A percentile compares a stretch with the other conserved stretches of the same genome.
Evolutionary conservation across 2,329 filamentous ascomycete species (phyloP).

Genomic region (Cladophialophora immunda): DNA sequence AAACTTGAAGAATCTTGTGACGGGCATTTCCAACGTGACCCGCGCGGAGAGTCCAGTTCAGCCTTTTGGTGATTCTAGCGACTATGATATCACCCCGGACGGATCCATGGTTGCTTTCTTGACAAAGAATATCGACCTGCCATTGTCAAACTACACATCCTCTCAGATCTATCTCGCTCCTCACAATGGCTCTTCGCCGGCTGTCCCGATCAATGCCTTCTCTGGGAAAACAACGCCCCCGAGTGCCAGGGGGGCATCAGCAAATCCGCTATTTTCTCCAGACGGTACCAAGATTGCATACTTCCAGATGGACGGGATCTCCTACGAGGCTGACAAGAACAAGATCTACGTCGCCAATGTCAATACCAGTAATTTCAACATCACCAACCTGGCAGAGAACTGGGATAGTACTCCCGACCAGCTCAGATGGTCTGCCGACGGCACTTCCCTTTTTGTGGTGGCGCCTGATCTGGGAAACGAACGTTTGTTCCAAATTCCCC

Average conservation of each 20-base stretch:
- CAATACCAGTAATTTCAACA: slow-evolving; percentile 44
- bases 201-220: slow-evolving; percentile 53
- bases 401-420: slow-evolving; percentile 64
- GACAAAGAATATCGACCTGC: slow-evolving; percentile 54
- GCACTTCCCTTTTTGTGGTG: slow-evolving; percentile 73
- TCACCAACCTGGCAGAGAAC: slow-evolving; percentile 50
- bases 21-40: slow-evolving; percentile 52
- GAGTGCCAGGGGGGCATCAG: slow-evolving; percentile 64
- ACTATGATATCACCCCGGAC: slow-evolving; percentile 72
- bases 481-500: slow-evolving; percentile 48
- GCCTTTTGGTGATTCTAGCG: slow-evolving; percentile 79
- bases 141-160: slow-evolving; percentile 72
- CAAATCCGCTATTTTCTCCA: slow-evolving; percentile 77
- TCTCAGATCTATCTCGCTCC: slow-evolving; percentile 80
- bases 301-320: slow-evolving; percentile 76
- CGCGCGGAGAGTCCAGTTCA: slow-evolving; percentile 61
- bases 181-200: slow-evolving; percentile 66
- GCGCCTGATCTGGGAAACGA: slow-evolving; percentile 74
- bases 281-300: slow-evolving; percentile 77
- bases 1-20: slow-evolving; percentile 61
- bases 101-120: slow-evolving; percentile 53
- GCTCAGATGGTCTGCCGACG: slow-evolving; percentile 61
- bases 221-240: slow-evolving; percentile 52
- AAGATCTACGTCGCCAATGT: slow-evolving; percentile 54
- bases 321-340: slow-evolving; percentile 82